Conservation (phyloP, 805 yeast species). For the Spathaspora sp. region DNA sequence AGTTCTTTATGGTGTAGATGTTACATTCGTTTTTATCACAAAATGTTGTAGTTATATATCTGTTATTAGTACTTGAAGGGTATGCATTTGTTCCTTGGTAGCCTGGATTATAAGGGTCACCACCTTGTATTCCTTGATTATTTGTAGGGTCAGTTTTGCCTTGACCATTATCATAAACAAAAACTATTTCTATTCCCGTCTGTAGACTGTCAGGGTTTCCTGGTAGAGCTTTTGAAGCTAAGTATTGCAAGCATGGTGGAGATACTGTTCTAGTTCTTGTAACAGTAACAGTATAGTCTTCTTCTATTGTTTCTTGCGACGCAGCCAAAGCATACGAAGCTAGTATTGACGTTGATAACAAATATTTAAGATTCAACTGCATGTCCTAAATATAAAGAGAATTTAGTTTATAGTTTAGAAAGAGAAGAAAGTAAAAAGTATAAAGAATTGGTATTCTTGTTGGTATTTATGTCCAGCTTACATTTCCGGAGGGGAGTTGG, state of each 20-base stretch:
- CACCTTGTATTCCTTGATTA: neutral
- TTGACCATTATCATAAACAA: constrained; percentile 19
- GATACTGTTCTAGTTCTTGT: constrained; percentile 25
- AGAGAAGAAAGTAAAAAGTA: neutral
- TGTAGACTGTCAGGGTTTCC: constrained; percentile 14
- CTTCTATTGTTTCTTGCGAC: neutral
- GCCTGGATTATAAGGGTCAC: neutral
- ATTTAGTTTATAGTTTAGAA: neutral
- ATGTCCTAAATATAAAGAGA: neutral
- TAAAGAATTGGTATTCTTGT: neutral
- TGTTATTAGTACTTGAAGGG: neutral
- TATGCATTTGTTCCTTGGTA: neutral
- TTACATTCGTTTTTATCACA: constrained; percentile 10
- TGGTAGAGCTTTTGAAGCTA: constrained; percentile 15
- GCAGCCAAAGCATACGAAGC: neutral
- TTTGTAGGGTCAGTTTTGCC: too few species aligned
- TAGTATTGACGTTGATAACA: neutral
- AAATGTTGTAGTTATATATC: neutral
- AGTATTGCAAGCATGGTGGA: constrained; percentile 18
- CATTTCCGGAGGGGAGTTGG: neutral
- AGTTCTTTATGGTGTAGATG: neutral
- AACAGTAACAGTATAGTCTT: constrained; percentile 13
- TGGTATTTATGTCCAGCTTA: neutral
- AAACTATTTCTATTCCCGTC: constrained; percentile 28
- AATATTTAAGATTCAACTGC: neutral